Evolutionary conservation across 1,284 basidiomycete species (phyloP).

Genomic region (Austroboletus novae-zelandiae): DNA sequence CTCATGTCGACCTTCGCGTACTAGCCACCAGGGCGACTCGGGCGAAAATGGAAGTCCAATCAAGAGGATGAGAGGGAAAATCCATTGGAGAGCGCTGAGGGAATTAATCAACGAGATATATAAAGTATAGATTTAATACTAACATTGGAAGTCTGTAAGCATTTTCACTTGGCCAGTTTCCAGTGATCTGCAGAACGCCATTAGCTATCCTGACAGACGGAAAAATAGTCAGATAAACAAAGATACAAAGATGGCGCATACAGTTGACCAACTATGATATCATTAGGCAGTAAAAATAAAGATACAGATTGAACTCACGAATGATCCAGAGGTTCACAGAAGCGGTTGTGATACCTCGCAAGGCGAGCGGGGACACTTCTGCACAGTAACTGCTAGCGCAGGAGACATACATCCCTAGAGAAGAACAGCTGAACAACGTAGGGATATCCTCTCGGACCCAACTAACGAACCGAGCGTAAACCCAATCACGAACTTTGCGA

Average conservation of each 20-base stretch:
- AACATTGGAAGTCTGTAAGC: slow-evolving; percentile 32
- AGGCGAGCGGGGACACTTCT: slow-evolving; percentile 29
- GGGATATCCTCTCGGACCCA: too few species aligned
- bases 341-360: slow-evolving; percentile 30
- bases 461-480: slow-evolving; percentile 23
- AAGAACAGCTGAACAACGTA: background rate
- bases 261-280: slow-evolving; percentile 24
- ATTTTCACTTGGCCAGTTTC: slow-evolving; percentile 15
- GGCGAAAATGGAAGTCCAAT: slow-evolving; percentile 42
- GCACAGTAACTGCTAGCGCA: slow-evolving; percentile 28
- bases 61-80: slow-evolving; percentile 27
- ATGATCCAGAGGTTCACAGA: slow-evolving; percentile 29
- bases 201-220: slow-evolving; percentile 24
- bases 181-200: slow-evolving; percentile 25
- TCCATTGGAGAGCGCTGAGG: slow-evolving; percentile 29
- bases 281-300: background rate
- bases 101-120: background rate
- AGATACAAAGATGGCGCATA: slow-evolving; percentile 3
- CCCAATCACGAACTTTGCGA: slow-evolving; percentile 29
- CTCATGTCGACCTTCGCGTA: slow-evolving; percentile 49
- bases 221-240: background rate
- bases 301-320: slow-evolving; percentile 11
- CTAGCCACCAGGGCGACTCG: slow-evolving; percentile 63
- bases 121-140: background rate
- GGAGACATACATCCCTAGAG: slow-evolving; percentile 27